Base-by-base conservation (phyloP, 345 rosid genomes). In the Rhodamnia rubescens region DNA sequence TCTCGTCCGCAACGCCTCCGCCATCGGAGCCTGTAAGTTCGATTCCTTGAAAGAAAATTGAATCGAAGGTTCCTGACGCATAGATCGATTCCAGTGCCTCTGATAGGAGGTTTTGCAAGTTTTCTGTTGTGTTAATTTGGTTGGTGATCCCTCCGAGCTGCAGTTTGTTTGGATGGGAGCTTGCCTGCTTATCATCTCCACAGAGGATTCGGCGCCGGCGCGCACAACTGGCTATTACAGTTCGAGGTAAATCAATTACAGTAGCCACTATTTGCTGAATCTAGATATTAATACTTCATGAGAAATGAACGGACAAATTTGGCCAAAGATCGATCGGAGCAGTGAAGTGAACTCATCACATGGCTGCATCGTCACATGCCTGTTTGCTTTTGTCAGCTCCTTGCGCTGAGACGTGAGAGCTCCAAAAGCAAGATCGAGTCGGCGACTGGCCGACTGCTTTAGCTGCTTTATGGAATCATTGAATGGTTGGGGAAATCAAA, bases 111-210 rank as follows among this genome's bases (percentile, higher is more conserved):
- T 32, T 64, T 29, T 36, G 75, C 80, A 44, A 9, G 80, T 36
- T 21, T 69, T 40, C 14, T 69, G 47, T 36, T 36, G 80, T 36
- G 80, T 9, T 81, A 49, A 64, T 5, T n/a, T 56, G 81, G 57
- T 56, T 85, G 81, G 47, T 40, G 86, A 24, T 32, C 80, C 2
- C 47, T 36, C 14, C 47, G 80, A 32, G 42, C 81, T 85, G 61
- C 74, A 95, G 98, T 92, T 89, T 97, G 98, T 91, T 90, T 97
- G 94, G 99, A 95, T 54, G 99, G 98, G n/a, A 97, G 98, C 90
- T 91, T 89, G 88, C 99, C 99, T 7, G 99, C 95, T 26, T 97
- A 97, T 87, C 94, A 97, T 88, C 87, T 94, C 44, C 91, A 94
- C 90, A 90, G 89, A 89, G 99, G 99, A 86, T 95, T 89, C 87